Evolutionary conservation across 768 basidiomycete genomes (phyloP).

Genomic region (Podaxis carcinomalis): DNA sequence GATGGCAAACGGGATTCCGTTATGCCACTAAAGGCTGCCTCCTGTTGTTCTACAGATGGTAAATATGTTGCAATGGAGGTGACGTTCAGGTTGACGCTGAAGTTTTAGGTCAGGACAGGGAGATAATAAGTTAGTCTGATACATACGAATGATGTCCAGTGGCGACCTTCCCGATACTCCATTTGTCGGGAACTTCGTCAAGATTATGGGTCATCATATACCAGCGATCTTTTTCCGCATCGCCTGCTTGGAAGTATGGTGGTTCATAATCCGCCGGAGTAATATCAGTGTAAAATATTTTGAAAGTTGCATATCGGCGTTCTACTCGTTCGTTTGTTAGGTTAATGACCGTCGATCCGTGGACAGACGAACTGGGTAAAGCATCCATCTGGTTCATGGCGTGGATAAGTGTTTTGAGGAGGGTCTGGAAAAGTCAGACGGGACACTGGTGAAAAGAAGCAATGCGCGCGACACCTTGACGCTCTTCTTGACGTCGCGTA

Average conservation of each 20-base stretch:
- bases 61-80: conserved; percentile 72
- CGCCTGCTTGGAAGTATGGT: conserved; percentile 70
- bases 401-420: conserved; percentile 74
- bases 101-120: neutral
- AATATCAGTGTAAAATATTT: conserved; percentile 76
- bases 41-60: conserved; percentile 59
- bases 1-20: conserved; percentile 24
- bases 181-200: conserved; percentile 71
- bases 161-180: conserved; percentile 60
- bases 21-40: conserved; percentile 51
- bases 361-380: conserved; percentile 57
- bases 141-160: conserved; percentile 73
- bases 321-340: conserved; percentile 33
- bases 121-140: neutral
- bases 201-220: conserved; percentile 76
- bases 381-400: conserved; percentile 79
- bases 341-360: neutral
- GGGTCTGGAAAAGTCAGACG: conserved; percentile 37
- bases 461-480: conserved; percentile 52
- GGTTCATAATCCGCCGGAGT: conserved; percentile 85
- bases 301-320: conserved; percentile 84
- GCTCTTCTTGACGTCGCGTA: conserved; percentile 78
- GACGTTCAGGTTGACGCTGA: conserved; percentile 66
- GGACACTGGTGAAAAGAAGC: neutral
- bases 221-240: conserved; percentile 70